These are phyloP conservation scores for Fusarium sp. DNA, from an alignment of 2,329 filamentous ascomycete genomes.

Conservation along the genomic window DNA sequence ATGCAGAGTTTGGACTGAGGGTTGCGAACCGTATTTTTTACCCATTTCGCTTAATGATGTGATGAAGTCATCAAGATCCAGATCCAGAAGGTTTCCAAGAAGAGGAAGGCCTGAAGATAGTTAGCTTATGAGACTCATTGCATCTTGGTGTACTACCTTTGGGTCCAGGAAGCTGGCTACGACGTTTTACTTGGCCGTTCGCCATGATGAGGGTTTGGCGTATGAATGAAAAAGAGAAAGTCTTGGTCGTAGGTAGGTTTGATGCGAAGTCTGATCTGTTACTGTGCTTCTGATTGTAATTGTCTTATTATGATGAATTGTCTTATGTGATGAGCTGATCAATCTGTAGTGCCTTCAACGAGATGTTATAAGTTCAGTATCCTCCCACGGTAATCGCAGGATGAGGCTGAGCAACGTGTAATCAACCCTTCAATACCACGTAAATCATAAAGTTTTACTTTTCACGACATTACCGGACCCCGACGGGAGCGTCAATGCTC, in stretches of 20 bases:
- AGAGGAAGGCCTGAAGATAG: not conserved
- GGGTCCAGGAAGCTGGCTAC: slow-evolving; percentile 4
- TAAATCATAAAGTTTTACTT: not conserved
- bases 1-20: accelerated
- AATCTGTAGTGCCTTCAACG: not conserved
- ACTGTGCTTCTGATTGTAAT: not conserved
- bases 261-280: not conserved
- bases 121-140: not conserved
- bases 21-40: slow-evolving; percentile 6
- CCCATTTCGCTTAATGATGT: not conserved
- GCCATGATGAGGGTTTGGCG: not conserved
- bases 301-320: not conserved
- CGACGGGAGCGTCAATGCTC: not conserved
- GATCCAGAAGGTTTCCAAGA: not conserved
- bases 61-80: not conserved
- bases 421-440: not conserved
- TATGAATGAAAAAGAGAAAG: too few relatives aligned
- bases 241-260: not conserved
- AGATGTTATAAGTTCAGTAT: not conserved
- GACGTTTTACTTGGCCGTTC: slow-evolving; percentile 3
- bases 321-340: not conserved
- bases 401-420: not conserved
- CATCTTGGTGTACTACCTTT: not conserved
- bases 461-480: not conserved
- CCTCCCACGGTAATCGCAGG: too few relatives aligned